Evolutionary conservation across 805 yeast species (phyloP).

Genomic region (Kuraishia hungarica): DNA sequence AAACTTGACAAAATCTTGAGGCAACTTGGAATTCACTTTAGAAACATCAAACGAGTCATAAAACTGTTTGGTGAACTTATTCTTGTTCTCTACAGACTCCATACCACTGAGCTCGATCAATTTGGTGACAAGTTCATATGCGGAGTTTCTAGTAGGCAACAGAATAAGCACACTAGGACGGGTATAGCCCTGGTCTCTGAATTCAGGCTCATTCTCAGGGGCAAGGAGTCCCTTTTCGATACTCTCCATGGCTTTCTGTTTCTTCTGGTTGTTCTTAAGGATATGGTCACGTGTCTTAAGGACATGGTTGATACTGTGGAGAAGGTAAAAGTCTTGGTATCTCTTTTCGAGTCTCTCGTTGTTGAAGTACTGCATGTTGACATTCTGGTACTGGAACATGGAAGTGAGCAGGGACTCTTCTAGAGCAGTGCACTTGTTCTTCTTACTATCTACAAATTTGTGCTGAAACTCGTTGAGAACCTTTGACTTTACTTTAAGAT

Average conservation of each 20-base stretch:
- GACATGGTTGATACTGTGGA: conserved; percentile 78
- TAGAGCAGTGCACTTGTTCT: conserved; percentile 17
- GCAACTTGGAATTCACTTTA: conserved; percentile 42
- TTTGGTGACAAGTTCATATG: conserved; percentile 57
- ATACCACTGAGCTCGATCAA: conserved; percentile 56
- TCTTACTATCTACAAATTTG: conserved; percentile 8
- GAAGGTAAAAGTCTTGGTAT: conserved; percentile 53
- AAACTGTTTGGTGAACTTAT: conserved; percentile 68
- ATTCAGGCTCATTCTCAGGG: conserved; percentile 40
- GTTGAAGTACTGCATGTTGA: conserved; percentile 45
- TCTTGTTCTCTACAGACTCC: conserved; percentile 72
- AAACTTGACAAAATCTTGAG: conserved; percentile 70
- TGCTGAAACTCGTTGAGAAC: conserved; percentile 21
- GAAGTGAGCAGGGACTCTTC: conserved; percentile 54
- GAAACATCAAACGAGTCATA: conserved; percentile 30
- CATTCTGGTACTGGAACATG: conserved; percentile 65
- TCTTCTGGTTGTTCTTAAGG: conserved; percentile 63
- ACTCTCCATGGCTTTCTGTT: conserved; percentile 27
- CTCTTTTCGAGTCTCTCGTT: conserved; percentile 26
- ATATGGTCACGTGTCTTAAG: conserved; percentile 83
- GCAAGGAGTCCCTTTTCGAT: conserved; percentile 25
- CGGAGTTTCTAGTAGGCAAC: conserved; percentile 76
- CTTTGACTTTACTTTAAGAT: conserved; percentile 36
- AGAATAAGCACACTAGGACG: conserved; percentile 82
- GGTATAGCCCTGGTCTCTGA: conserved; percentile 91